A percentile compares a stretch with the other conserved stretches of the same genome.
These are phyloP conservation scores for Turnera subulata DNA, from an alignment of 345 rosid species.

Conservation along the genomic window DNA sequence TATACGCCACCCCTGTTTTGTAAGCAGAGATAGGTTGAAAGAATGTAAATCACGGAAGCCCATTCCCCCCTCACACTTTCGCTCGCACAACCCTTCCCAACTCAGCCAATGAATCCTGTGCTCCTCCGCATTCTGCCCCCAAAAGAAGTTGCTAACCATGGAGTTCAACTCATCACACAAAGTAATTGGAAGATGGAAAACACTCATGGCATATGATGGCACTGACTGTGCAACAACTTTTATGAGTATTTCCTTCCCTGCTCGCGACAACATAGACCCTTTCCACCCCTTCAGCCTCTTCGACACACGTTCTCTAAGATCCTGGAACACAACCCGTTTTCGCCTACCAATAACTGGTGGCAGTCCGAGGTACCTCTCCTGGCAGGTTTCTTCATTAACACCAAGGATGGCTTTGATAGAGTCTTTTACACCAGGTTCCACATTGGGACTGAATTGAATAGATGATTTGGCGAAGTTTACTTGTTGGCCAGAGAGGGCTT, in stretches of 20 bases:
- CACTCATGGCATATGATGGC: background rate
- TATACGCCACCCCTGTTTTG: background rate
- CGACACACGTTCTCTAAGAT: background rate
- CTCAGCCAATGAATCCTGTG: background rate
- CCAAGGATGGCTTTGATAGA: too few species aligned
- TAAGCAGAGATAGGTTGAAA: too few species aligned
- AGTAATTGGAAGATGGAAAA: background rate
- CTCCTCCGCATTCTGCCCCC: background rate
- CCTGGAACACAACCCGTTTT: background rate
- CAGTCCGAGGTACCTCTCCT: background rate
- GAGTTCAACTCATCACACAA: background rate
- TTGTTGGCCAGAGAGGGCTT: background rate
- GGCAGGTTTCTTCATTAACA: background rate
- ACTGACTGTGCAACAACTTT: background rate
- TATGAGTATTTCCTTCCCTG: background rate
- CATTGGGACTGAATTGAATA: too few species aligned
- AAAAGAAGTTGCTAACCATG: background rate
- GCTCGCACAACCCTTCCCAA: background rate
- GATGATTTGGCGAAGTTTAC: background rate
- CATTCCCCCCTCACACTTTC: background rate
- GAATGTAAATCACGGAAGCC: background rate
- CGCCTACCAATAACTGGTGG: background rate
- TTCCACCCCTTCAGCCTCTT: background rate
- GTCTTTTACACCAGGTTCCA: background rate
- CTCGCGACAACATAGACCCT: background rate